phyloP scores from a whole-genome alignment of 2,329 filamentous ascomycete species.

The Lasiodiplodia hormozganensis region DNA sequence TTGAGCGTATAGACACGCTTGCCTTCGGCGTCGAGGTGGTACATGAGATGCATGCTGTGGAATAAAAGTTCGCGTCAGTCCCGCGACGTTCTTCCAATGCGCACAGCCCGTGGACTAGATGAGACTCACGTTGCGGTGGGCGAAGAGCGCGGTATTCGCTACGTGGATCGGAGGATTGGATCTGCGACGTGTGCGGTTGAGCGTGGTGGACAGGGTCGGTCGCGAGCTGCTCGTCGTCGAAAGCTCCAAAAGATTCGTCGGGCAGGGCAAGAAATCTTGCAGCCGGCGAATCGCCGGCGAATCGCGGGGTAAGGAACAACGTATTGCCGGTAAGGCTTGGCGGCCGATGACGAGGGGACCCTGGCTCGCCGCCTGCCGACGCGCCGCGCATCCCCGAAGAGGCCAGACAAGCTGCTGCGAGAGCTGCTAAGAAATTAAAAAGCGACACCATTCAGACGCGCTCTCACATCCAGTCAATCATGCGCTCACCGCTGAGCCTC shows the following conservation, averaged over 20 bases:
- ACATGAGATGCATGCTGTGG: constrained; percentile 75
- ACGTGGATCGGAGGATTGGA: background rate
- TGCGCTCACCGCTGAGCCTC: constrained; percentile 36
- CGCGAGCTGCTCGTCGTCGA: constrained; percentile 9
- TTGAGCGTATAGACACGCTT: constrained; percentile 95
- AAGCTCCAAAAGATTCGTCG: constrained; percentile 7
- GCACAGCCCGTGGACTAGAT: background rate
- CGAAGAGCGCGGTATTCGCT: too few relatives aligned
- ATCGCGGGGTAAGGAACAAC: background rate
- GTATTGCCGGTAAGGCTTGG: background rate
- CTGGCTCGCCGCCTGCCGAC: background rate
- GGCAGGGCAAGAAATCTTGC: constrained; percentile 12
- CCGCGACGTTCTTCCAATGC: background rate
- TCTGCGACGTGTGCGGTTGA: background rate
- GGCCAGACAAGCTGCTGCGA: constrained; percentile 15
- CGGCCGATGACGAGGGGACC: constrained; percentile 1
- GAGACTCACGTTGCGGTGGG: constrained; percentile 8
- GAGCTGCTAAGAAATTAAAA: background rate
- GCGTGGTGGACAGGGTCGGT: background rate
- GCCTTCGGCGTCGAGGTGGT: constrained; percentile 81
- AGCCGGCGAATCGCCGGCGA: background rate
- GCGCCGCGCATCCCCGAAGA: constrained; percentile 13
- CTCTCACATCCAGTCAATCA: constrained; percentile 23
- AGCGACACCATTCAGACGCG: background rate
- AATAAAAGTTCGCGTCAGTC: background rate